A percentile compares a stretch with the other conserved stretches of the same genome.
Evolutionary conservation across 441 rosid genomes (phyloP).

Genomic region (Arabidopsis lyrata): DNA sequence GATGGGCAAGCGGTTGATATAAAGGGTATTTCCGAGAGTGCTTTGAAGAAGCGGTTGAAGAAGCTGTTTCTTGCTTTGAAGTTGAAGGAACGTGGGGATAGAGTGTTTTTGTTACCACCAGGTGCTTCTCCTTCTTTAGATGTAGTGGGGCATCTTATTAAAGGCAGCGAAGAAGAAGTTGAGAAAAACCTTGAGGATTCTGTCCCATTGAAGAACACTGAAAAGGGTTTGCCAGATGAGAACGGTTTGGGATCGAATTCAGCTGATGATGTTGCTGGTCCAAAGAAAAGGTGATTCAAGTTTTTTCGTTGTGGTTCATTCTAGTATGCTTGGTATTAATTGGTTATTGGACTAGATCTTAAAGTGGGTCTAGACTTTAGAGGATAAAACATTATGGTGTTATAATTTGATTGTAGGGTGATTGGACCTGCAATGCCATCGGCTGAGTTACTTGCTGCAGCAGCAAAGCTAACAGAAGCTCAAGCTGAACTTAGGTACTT

Average conservation of each 20-base stretch:
- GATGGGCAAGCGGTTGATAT: conserved; percentile 95
- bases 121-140: conserved; percentile 62
- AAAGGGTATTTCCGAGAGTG: conserved; percentile 74
- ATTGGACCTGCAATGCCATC: conserved; percentile 97
- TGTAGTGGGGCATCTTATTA: conserved; percentile 66
- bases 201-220: conserved; percentile 38
- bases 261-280: conserved; percentile 58
- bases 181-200: conserved; percentile 42
- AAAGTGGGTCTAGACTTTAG: conserved; percentile 7
- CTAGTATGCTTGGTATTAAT: neutral
- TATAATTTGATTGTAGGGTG: conserved; percentile 56
- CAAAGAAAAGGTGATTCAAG: conserved; percentile 63
- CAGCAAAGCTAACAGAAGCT: conserved; percentile 95
- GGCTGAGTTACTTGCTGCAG: conserved; percentile 91
- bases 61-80: conserved; percentile 71
- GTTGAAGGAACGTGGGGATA: conserved; percentile 71
- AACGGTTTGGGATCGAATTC: conserved; percentile 42
- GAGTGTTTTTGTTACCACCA: conserved; percentile 66
- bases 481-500: conserved; percentile 83
- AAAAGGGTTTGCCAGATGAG: conserved; percentile 46
- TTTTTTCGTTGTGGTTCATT: conserved; percentile 1
- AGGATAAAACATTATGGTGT: conserved; percentile 24
- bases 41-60: conserved; percentile 68
- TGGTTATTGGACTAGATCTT: neutral
- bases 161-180: conserved; percentile 46